Evolutionary conservation across 768 basidiomycete species (phyloP).

Genomic region (Mycena galericulata): DNA sequence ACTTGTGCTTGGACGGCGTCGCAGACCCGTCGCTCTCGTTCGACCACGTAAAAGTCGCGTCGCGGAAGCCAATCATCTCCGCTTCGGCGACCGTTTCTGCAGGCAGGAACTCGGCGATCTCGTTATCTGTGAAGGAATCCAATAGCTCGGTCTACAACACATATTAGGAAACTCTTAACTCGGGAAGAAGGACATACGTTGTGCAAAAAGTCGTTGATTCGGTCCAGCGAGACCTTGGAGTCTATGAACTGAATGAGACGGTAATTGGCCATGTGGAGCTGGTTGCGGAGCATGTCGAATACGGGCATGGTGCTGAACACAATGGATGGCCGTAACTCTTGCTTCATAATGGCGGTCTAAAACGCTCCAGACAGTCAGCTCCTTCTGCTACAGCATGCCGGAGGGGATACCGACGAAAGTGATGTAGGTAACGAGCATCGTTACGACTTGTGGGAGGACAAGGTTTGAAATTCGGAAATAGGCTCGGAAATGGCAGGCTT

Average conservation of each 20-base stretch:
- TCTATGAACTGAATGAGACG: conserved; percentile 40
- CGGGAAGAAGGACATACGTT: conserved; percentile 41
- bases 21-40: conserved; percentile 39
- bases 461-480: no score
- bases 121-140: conserved; percentile 38
- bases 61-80: conserved; percentile 59
- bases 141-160: conserved; percentile 33
- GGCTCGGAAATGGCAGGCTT: no score
- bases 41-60: conserved; percentile 71
- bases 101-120: conserved; percentile 55
- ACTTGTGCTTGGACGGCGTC: conserved; percentile 60
- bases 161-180: neutral
- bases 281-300: conserved; percentile 71
- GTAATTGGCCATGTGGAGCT: conserved; percentile 56
- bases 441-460: no score
- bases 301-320: conserved; percentile 67
- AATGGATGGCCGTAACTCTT: conserved; percentile 54
- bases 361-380: neutral
- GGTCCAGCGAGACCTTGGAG: conserved; percentile 76
- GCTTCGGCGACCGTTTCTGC: conserved; percentile 25
- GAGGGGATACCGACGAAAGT: conserved; percentile 45
- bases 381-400: neutral
- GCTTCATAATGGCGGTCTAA: conserved; percentile 55
- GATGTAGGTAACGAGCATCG: conserved; percentile 74
- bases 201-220: conserved; percentile 58